These are phyloP conservation scores for Trichoderma asperelloides DNA, from an alignment of 495 filamentous ascomycete genomes.

Conservation along the genomic window DNA sequence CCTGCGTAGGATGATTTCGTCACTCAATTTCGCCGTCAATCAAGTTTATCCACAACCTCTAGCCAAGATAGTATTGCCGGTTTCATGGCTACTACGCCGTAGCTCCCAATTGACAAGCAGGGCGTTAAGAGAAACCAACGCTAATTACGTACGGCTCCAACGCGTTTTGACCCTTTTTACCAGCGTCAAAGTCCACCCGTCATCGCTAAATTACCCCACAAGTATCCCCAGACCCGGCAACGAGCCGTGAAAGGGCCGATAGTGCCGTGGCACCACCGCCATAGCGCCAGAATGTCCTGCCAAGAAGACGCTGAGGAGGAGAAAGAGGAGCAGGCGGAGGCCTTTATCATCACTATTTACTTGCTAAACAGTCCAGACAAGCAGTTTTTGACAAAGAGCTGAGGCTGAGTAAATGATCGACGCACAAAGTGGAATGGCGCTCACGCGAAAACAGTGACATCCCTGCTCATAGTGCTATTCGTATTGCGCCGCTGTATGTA, in stretches of 20 bases:
- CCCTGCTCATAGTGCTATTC: too few species aligned
- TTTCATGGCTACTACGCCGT: background rate
- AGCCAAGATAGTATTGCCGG: background rate
- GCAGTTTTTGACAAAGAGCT: too few species aligned
- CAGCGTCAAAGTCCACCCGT: too few species aligned
- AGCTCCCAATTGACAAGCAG: background rate
- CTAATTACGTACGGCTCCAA: background rate
- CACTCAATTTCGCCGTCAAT: background rate
- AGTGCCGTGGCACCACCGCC: background rate
- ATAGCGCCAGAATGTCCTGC: background rate
- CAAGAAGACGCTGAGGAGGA: background rate
- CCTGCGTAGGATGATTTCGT: background rate
- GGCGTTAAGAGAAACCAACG: background rate
- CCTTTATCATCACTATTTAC: too few species aligned
- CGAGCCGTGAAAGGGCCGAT: constrained; percentile 5
- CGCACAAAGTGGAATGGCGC: too few species aligned
- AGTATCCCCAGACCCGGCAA: background rate
- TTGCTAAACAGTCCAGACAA: too few species aligned
- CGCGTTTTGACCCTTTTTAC: background rate
- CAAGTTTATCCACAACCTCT: background rate
- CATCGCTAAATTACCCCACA: constrained; percentile 1
- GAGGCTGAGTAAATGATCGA: too few species aligned
- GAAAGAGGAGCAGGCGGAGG: background rate
- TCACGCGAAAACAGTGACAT: too few species aligned
- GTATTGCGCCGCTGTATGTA: too few species aligned